Evolutionary conservation across 2,329 filamentous ascomycete species (phyloP).

Genomic region (Epichloe festucae): DNA sequence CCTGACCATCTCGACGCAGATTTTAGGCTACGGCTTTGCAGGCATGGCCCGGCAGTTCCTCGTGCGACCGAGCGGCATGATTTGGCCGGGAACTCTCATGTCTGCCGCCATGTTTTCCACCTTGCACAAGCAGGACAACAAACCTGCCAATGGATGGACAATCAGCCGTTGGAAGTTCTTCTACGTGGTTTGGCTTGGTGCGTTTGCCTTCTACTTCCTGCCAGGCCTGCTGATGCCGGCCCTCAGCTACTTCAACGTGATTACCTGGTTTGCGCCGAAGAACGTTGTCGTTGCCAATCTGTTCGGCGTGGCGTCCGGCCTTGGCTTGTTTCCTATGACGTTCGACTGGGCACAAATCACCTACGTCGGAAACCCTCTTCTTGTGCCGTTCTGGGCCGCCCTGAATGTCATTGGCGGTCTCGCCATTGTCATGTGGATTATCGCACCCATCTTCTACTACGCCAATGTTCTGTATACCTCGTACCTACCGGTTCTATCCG

Average conservation of each 20-base stretch:
- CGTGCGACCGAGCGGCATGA: conserved; percentile 77
- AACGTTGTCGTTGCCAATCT: conserved; percentile 79
- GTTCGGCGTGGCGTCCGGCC: conserved; percentile 73
- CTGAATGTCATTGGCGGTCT: conserved; percentile 74
- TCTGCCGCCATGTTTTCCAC: conserved; percentile 83
- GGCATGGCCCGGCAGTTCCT: conserved; percentile 70
- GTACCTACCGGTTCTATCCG: conserved; percentile 77
- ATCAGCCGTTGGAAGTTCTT: conserved; percentile 80
- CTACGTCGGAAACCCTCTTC: conserved; percentile 70
- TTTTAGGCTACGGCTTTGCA: conserved; percentile 76
- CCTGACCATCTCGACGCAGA: conserved; percentile 74
- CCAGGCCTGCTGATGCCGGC: conserved; percentile 73
- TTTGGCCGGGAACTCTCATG: conserved; percentile 82
- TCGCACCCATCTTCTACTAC: conserved; percentile 72
- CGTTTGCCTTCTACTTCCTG: conserved; percentile 74
- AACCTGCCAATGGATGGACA: conserved; percentile 67
- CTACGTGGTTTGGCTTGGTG: conserved; percentile 54
- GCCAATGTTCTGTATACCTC: conserved; percentile 66
- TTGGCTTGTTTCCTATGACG: conserved; percentile 72
- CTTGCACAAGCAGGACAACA: conserved; percentile 74
- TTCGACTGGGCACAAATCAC: conserved; percentile 90
- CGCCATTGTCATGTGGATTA: conserved; percentile 72
- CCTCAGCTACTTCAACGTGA: conserved; percentile 76
- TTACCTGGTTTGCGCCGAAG: conserved; percentile 79
- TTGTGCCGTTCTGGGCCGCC: conserved; percentile 78